Percentiles rank a stretch among this genome's conserved stretches.
phyloP scores from a whole-genome alignment of 371 early-diverging fungal genomes.

The Funneliformis caledonium region DNA sequence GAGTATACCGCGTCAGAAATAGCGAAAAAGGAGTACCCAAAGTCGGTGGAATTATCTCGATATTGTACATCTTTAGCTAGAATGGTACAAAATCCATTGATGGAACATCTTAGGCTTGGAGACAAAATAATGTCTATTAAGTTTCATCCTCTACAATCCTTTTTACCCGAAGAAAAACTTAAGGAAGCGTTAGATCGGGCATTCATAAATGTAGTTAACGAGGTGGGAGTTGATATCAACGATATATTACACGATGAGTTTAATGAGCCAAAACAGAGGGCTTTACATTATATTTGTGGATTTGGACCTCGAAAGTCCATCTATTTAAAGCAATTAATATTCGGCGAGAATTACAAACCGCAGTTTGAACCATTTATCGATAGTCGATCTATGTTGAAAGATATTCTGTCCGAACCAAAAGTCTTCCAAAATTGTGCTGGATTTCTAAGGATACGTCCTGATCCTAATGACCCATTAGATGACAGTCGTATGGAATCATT shows the following conservation, averaged over 20 bases:
- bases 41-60: conserved; percentile 62
- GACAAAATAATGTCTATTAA: conserved; percentile 68
- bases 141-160: conserved; percentile 78
- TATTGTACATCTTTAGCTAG: conserved; percentile 92
- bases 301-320: conserved; percentile 93
- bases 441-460: conserved; percentile 80
- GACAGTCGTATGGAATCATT: conserved; percentile 64
- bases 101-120: conserved; percentile 85
- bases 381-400: conserved; percentile 72
- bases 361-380: background rate
- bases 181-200: conserved; percentile 80
- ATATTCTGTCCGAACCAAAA: conserved; percentile 67
- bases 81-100: conserved; percentile 82
- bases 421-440: conserved; percentile 93
- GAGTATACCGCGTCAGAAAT: conserved; percentile 79
- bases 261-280: conserved; percentile 61
- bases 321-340: background rate
- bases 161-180: conserved; percentile 72
- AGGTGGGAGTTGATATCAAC: conserved; percentile 90
- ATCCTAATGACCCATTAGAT: conserved; percentile 48
- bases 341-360: background rate
- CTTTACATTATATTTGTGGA: conserved; percentile 91
- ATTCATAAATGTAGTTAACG: conserved; percentile 85
- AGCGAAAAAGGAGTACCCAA: conserved; percentile 75
- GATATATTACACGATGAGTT: conserved; percentile 54